Evolutionary conservation across 176 grass and related monocot genomes (phyloP).

Genomic region (Canna indica): DNA sequence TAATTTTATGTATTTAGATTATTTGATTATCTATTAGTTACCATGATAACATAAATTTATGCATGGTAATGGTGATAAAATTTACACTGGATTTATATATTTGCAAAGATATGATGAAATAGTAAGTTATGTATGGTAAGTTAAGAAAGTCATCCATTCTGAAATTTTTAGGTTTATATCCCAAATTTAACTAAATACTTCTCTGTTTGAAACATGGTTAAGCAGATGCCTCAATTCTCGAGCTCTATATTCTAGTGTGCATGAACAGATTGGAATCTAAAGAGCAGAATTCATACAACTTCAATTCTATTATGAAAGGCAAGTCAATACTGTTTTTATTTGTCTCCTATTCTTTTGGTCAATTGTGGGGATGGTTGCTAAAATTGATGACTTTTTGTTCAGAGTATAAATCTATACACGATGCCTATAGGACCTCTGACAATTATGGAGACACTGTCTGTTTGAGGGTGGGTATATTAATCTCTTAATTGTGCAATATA

Average conservation of each 20-base stretch:
- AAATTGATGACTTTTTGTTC: conserved; percentile 18
- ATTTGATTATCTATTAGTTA: too few species aligned
- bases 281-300: conserved; percentile 80
- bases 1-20: too few species aligned
- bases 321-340: conserved; percentile 7
- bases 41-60: too few species aligned
- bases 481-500: neutral
- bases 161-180: neutral
- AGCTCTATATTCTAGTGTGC: conserved; percentile 87
- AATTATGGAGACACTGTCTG: conserved; percentile 62
- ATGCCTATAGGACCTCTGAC: conserved; percentile 91
- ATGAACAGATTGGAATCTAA: conserved; percentile 86
- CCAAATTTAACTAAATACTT: neutral
- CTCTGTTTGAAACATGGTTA: conserved; percentile 20
- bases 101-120: too few species aligned
- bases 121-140: too few species aligned
- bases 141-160: neutral
- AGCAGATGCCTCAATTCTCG: conserved; percentile 77
- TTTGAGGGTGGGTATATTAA: conserved; percentile 42
- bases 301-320: conserved; percentile 91
- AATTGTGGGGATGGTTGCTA: conserved; percentile 6
- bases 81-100: too few species aligned
- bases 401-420: conserved; percentile 92
- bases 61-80: too few species aligned
- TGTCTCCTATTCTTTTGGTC: conserved; percentile 3